A percentile compares a stretch with the other conserved stretches of the same genome.
Conservation (phyloP, 768 basidiomycete species). For the Boletus eberwhitei region DNA sequence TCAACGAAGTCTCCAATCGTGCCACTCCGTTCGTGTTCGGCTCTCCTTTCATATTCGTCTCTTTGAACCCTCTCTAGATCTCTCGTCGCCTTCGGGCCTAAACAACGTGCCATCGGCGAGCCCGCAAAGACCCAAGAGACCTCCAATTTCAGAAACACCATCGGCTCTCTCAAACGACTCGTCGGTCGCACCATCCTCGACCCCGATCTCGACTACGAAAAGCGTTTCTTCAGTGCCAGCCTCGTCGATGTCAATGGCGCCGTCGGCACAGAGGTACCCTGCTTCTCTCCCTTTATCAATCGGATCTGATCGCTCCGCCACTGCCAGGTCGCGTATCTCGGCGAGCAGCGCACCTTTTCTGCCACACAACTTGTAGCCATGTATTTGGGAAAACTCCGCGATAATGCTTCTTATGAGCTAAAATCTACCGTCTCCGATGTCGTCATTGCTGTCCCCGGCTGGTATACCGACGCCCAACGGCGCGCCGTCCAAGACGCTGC, state of each 20-base stretch:
- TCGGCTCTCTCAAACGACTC: slow-evolving; percentile 89
- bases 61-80: slow-evolving; percentile 56
- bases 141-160: slow-evolving; percentile 96
- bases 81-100: slow-evolving; percentile 89
- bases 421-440: slow-evolving; percentile 85
- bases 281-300: slow-evolving; percentile 3
- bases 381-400: slow-evolving; percentile 88
- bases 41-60: background rate
- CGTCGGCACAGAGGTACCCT: slow-evolving; percentile 75
- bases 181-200: slow-evolving; percentile 80
- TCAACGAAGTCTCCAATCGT: slow-evolving; percentile 97
- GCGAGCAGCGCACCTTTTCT: slow-evolving; percentile 75
- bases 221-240: slow-evolving; percentile 85
- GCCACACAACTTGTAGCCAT: slow-evolving; percentile 89
- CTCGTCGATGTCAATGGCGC: slow-evolving; percentile 82
- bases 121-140: slow-evolving; percentile 96
- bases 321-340: slow-evolving; percentile 80
- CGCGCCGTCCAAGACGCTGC: slow-evolving; percentile 89
- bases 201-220: slow-evolving; percentile 81
- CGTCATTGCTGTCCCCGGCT: slow-evolving; percentile 94
- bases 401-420: slow-evolving; percentile 82
- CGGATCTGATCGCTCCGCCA: slow-evolving; percentile 5
- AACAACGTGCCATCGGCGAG: slow-evolving; percentile 90
- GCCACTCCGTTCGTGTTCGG: slow-evolving; percentile 79
- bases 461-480: slow-evolving; percentile 94